These are phyloP conservation scores for Haberlea rhodopensis DNA, from an alignment of 257 asterid genomes.

Conservation along the genomic window DNA sequence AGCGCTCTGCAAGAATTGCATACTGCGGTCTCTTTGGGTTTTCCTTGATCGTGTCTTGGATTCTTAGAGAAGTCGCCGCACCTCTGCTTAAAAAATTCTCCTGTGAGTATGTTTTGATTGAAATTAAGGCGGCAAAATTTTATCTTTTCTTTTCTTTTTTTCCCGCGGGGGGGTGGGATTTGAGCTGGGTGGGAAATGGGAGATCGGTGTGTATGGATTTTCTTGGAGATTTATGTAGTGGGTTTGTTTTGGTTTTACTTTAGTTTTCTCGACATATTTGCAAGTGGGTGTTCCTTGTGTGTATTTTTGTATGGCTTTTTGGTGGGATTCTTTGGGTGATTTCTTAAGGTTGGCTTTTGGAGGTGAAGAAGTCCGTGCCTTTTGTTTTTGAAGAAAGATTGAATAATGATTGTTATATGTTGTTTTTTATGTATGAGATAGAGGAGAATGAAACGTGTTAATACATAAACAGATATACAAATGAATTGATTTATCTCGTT, in stretches of 20 bases:
- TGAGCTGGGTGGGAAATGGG: not conserved
- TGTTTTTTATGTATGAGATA: not conserved
- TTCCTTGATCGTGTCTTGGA: slow-evolving; percentile 74
- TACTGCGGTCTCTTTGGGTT: slow-evolving; percentile 83
- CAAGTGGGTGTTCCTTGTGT: not conserved
- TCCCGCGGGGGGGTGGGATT: not conserved
- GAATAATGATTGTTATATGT: not conserved
- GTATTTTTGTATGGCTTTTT: not conserved
- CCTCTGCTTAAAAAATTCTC: slow-evolving; percentile 70
- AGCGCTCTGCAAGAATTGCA: slow-evolving; percentile 79
- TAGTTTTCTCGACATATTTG: not conserved
- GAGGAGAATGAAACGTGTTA: no score
- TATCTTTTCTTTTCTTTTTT: no score
- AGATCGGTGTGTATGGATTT: not conserved
- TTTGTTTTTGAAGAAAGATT: not conserved
- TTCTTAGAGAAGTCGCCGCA: slow-evolving; percentile 76
- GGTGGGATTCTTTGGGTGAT: no score
- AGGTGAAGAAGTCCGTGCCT: no score
- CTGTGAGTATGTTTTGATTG: slow-evolving; percentile 38
- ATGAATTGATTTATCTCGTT: not conserved
- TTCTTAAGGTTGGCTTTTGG: no score
- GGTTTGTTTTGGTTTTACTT: not conserved
- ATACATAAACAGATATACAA: no score
- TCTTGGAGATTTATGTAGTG: not conserved
- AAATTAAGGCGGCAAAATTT: not conserved